These are phyloP conservation scores for Corylus americana DNA, from an alignment of 306 rosid species.

Conservation along the genomic window DNA sequence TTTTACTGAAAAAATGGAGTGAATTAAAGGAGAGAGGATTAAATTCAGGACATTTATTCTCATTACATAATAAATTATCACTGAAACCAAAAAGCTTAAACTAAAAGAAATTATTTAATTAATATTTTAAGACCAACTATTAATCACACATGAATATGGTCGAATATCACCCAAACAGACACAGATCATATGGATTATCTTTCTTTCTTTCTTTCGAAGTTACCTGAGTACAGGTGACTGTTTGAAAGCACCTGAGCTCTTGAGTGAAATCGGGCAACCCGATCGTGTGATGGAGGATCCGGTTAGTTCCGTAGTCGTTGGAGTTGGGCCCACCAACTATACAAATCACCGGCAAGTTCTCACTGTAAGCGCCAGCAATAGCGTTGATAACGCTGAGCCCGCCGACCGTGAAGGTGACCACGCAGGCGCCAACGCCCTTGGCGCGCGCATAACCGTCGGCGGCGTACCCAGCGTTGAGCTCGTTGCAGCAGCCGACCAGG, in stretches of 20 bases:
- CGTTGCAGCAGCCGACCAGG: conserved; percentile 87
- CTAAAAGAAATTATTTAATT: too few species aligned
- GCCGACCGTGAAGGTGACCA: conserved; percentile 87
- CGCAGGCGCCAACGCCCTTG: conserved; percentile 81
- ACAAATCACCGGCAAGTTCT: conserved; percentile 79
- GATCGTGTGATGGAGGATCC: conserved; percentile 85
- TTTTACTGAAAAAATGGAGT: too few species aligned
- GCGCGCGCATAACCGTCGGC: conserved; percentile 91
- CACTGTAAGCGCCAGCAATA: conserved; percentile 88
- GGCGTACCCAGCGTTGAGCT: conserved; percentile 86
- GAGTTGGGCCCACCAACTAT: conserved; percentile 84
- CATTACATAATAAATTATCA: too few species aligned
- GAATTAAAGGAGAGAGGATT: too few species aligned
- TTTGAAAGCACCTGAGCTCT: conserved; percentile 75
- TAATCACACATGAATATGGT: too few species aligned
- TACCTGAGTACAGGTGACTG: conserved; percentile 78
- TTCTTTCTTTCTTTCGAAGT: not conserved
- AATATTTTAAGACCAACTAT: too few species aligned
- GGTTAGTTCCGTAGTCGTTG: conserved; percentile 77
- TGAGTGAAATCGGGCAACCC: conserved; percentile 78
- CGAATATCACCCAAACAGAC: too few species aligned
- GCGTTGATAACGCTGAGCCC: conserved; percentile 87
- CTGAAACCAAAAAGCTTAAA: too few species aligned
- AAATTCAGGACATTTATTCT: too few species aligned
- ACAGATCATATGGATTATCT: not conserved